Base-by-base conservation (phyloP, 2,329 filamentous ascomycete species). In the Calcarisporium arbuscula region DNA sequence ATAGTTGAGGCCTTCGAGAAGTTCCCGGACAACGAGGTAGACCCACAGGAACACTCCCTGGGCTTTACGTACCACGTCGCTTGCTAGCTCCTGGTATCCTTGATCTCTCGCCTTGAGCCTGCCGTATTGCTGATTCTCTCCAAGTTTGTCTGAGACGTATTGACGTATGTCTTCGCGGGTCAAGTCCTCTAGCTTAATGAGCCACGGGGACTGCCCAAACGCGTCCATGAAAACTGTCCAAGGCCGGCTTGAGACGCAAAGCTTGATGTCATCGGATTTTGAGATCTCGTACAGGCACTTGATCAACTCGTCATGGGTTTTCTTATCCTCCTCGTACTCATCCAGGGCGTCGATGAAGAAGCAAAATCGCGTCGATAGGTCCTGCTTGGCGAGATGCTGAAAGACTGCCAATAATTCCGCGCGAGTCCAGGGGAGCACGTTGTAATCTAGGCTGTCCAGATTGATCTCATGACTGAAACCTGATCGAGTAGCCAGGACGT, bases 231-330 rank as follows among this genome's bases (percentile, higher is more conserved):
- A 54, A 5, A 36, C 46, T 5, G 26, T 14, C 41, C 48, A 51
- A 1, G 53, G 53, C 8, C 56, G 42, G 26, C 54, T 59, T 2
- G 55, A 49, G 1, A 56, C 34, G n/a, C 53, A 49, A 2, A 56
- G 14, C 27, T 61, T 61, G 34, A 54, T 34, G 27, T 44, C 22
- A 1, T 25, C n/a, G 3, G 20, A 31, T 2, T 16, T 25, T 2
- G 41, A 14, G 3, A 48, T 12, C 4, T 11, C 28, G 3, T 19
- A 22, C 12, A 49, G 10, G 16, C 32, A 25, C 5, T 25, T 17
- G 6, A 36, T 35, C 5, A 49, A 25, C 6, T 44, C 34, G 2
- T 34, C 18, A 14, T 19, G 17, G 28, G 16, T 29, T 17, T 8
- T 12, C 5, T 2, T 35, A 5, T 42, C 31, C 6, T 39, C 42